Base-by-base conservation (phyloP, 768 basidiomycete genomes). In the Tubosaeta brunneosetosa region DNA sequence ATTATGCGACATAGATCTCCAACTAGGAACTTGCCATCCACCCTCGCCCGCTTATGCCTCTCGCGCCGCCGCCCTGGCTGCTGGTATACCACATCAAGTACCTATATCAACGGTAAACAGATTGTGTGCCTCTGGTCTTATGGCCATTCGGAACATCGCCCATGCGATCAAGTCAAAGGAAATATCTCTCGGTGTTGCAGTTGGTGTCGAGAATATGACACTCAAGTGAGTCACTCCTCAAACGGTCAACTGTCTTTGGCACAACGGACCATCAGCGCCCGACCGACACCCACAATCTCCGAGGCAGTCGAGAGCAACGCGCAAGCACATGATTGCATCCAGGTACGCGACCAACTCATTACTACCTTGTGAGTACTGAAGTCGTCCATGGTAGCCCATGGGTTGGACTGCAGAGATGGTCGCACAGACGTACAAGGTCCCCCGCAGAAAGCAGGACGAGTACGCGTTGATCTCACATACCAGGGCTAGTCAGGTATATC, bases 401-500 rank as follows among this genome's bases (percentile, higher is more conserved):
- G 93, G 93, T 46, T 99, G 91, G 91, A 94, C 91, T 1, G 89
- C 89, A 5, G 91, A 94, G 68, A 85, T 89, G 83, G 89, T 93
- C 19, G 89, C 91, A n/a, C 69, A 85, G 61, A 73, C 79, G 8
- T 94, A 84, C 72, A 77, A 83, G n/a, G 70, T 94, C 52, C 76
- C 90, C 4, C 85, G 94, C 33, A 73, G 83, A 63, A 85, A 78
- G 60, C 94, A 97, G 69, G 95, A 98, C 67, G 79, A 90, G 50
- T 94, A 91, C 65, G 94, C 94, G 0, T 77, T 91, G 48, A 82
- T 89, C 48, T 94, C 91, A 8, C 94, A 94, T 68, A 83, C 79
- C 34, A 84, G 92, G 62, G 92, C 93, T 19, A 78, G 72, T 43
- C 75, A 81, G 71, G 87, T 85, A 58, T 31, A 33, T 52, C 38